Conservation (phyloP, 306 rosid genomes). For the Quercus parvula region DNA sequence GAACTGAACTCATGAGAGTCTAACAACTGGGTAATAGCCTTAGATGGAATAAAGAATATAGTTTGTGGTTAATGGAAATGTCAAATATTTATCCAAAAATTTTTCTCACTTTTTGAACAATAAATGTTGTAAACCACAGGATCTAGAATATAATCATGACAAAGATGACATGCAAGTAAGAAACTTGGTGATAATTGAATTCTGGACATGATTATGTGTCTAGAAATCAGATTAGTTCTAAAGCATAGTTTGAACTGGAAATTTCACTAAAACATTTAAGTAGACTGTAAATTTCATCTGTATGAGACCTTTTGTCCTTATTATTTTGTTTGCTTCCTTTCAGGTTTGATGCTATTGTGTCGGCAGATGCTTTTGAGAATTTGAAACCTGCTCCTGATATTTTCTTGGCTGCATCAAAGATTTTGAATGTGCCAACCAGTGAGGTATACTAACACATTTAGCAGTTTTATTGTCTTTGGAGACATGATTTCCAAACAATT, state of each 20-base stretch:
- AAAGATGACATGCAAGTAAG: background rate
- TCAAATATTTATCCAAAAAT: background rate
- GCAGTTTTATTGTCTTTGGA: slow-evolving; percentile 8
- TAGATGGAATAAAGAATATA: background rate
- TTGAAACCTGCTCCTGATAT: slow-evolving; percentile 98
- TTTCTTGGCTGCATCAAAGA: slow-evolving; percentile 83
- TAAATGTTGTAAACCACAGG: background rate
- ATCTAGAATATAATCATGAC: background rate
- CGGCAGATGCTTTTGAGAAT: slow-evolving; percentile 98
- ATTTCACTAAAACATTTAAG: background rate
- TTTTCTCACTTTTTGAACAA: background rate
- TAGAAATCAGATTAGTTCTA: background rate
- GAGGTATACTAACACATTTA: slow-evolving; percentile 54
- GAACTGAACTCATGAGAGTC: background rate
- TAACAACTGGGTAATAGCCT: background rate
- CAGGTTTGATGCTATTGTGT: slow-evolving; percentile 92
- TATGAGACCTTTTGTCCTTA: slow-evolving; percentile 7
- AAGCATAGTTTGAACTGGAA: background rate
- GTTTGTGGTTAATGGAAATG: background rate
- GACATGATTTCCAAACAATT: background rate
- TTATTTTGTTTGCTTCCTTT: slow-evolving; percentile 26
- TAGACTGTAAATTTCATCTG: background rate
- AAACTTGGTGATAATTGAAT: background rate
- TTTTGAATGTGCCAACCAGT: slow-evolving; percentile 60
- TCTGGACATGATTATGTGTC: background rate